These are phyloP conservation scores for Linnemannia elongata DNA, from an alignment of 192 early-diverging fungal species.

Conservation along the genomic window DNA sequence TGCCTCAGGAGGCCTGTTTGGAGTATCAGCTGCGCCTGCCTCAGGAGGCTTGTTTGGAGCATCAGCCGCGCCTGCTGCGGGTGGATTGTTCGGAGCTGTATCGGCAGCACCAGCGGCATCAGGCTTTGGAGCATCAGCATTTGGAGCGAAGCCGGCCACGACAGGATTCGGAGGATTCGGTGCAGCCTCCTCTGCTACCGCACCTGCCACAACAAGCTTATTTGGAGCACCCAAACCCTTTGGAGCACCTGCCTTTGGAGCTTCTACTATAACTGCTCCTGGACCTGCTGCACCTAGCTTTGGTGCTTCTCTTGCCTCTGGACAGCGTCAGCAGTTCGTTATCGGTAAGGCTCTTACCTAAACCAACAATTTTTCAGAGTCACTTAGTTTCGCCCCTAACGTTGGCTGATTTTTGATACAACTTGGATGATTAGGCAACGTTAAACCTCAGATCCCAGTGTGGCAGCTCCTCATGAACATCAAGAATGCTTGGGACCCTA, in stretches of 20 bases:
- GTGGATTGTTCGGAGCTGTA: background rate
- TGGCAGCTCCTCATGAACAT: slow-evolving; percentile 78
- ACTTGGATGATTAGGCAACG: slow-evolving; percentile 18
- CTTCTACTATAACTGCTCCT: slow-evolving; percentile 40
- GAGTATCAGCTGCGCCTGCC: slow-evolving; percentile 31
- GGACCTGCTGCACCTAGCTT: slow-evolving; percentile 36
- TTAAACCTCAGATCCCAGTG: slow-evolving; percentile 51
- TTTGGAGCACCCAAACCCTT: slow-evolving; percentile 50
- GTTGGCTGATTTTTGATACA: no score
- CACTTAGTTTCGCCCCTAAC: no score
- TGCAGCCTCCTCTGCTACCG: slow-evolving; percentile 26
- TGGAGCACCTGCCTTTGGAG: slow-evolving; percentile 25
- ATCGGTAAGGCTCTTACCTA: slow-evolving; percentile 9
- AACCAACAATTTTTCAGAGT: no score
- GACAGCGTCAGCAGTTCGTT: slow-evolving; percentile 61
- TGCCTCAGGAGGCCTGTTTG: slow-evolving; percentile 40
- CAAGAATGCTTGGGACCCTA: slow-evolving; percentile 83
- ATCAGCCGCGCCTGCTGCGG: slow-evolving; percentile 30
- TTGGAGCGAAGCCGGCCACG: slow-evolving; percentile 41
- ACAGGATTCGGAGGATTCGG: slow-evolving; percentile 33
- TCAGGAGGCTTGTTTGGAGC: slow-evolving; percentile 38
- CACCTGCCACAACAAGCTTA: slow-evolving; percentile 28
- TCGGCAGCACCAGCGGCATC: slow-evolving; percentile 25
- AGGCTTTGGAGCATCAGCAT: slow-evolving; percentile 46
- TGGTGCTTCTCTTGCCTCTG: slow-evolving; percentile 52